Evolutionary conservation across 192 early-diverging fungal genomes (phyloP).

Genomic region (Entomortierella parvispora): DNA sequence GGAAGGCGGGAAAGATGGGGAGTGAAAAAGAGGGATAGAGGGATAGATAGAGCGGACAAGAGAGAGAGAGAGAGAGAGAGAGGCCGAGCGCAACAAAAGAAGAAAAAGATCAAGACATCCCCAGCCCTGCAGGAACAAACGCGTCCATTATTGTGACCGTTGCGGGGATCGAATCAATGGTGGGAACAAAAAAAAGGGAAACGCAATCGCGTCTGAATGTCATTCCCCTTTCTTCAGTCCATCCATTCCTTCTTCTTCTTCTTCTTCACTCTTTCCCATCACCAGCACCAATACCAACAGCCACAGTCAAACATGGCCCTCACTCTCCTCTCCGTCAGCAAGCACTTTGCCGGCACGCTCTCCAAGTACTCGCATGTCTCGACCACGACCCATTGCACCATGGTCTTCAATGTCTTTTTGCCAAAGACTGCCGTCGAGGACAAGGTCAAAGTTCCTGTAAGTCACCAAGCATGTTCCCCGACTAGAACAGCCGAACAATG

Average conservation of each 20-base stretch:
- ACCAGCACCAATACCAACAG: not conserved
- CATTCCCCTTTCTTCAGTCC: not conserved
- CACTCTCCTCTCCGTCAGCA: conserved; percentile 64
- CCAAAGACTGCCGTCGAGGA: conserved; percentile 60
- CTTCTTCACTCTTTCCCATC: not conserved
- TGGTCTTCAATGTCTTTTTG: conserved; percentile 83
- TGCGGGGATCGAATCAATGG: no score
- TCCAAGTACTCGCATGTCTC: conserved; percentile 81
- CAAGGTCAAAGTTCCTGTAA: conserved; percentile 42
- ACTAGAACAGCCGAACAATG: not conserved
- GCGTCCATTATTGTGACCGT: no score
- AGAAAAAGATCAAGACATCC: not conserved
- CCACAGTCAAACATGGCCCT: conserved; percentile 40
- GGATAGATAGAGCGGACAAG: not conserved
- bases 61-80: not conserved
- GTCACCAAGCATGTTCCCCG: not conserved
- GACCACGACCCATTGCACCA: conserved; percentile 66
- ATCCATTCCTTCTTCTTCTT: not conserved
- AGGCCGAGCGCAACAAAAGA: not conserved
- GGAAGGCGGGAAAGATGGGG: not conserved
- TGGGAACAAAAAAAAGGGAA: no score
- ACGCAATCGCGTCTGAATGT: not conserved
- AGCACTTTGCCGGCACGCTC: conserved; percentile 74
- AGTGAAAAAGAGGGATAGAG: not conserved
- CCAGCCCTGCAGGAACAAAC: not conserved